Percentiles rank a stretch among this genome's conserved stretches.
Conservation (phyloP, 2,329 filamentous ascomycete genomes). For the Leptographium radiaticola region DNA sequence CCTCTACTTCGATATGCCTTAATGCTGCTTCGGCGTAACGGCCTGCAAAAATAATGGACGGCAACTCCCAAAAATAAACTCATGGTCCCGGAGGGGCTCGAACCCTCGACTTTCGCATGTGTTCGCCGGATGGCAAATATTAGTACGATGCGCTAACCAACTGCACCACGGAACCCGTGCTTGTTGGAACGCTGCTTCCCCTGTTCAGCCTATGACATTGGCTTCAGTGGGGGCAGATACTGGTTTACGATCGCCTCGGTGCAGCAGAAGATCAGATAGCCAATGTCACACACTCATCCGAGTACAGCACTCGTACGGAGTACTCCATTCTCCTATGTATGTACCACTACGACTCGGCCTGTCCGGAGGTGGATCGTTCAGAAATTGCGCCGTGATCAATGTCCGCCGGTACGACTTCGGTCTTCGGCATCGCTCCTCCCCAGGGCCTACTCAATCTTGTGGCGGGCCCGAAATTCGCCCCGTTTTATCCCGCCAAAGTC, state of each 20-base stretch:
- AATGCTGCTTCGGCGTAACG: too few species aligned
- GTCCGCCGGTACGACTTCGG: background rate
- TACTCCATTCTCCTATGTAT: too few species aligned
- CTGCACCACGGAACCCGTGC: conserved; percentile 11
- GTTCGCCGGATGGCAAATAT: conserved; percentile 6
- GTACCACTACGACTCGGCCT: too few species aligned
- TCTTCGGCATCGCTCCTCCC: background rate
- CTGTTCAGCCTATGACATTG: background rate
- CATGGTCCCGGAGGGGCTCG: conserved; percentile 13
- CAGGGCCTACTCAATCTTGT: background rate
- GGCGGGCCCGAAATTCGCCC: background rate
- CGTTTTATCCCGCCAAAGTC: background rate
- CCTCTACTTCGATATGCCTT: too few species aligned
- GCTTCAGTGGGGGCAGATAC: background rate
- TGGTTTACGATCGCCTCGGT: too few species aligned
- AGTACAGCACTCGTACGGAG: too few species aligned
- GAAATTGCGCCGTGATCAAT: too few species aligned
- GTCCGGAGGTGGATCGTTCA: too few species aligned
- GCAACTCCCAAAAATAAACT: background rate
- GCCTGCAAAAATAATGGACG: too few species aligned
- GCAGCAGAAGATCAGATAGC: too few species aligned
- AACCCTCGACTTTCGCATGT: conserved; percentile 14
- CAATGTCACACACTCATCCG: too few species aligned
- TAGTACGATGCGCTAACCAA: conserved; percentile 14
- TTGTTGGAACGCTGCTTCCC: background rate